Evolutionary conservation across 345 rosid species (phyloP).

Genomic region (Aquilaria yunnanensis): DNA sequence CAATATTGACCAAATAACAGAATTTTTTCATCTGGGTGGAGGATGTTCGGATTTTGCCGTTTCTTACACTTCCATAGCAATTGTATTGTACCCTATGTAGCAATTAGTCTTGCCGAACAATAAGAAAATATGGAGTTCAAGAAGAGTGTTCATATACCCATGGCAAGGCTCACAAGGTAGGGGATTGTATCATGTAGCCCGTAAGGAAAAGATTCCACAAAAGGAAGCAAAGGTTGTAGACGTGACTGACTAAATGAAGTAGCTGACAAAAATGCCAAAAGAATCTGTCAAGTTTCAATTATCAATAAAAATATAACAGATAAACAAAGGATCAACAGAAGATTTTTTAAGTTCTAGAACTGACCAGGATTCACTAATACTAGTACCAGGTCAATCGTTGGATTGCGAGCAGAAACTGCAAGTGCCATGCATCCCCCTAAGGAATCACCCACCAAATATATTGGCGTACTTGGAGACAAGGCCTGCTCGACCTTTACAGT

Average conservation of each 20-base stretch:
- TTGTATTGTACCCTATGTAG: too few relatives aligned
- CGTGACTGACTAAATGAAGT: conserved; percentile 69
- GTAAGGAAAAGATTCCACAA: conserved; percentile 54
- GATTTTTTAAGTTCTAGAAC: conserved; percentile 10
- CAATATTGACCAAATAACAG: too few relatives aligned
- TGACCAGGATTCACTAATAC: conserved; percentile 64
- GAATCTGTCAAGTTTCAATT: conserved; percentile 12
- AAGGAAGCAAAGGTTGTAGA: conserved; percentile 55
- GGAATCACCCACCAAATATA: conserved; percentile 71
- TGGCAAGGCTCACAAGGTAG: conserved; percentile 52
- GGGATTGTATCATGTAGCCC: conserved; percentile 48
- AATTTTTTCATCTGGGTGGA: too few relatives aligned
- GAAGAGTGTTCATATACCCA: conserved; percentile 33
- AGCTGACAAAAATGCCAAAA: conserved; percentile 31
- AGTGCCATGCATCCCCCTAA: conserved; percentile 85
- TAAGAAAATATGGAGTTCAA: neutral
- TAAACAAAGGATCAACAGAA: conserved; percentile 7
- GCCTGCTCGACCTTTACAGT: conserved; percentile 44
- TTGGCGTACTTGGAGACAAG: conserved; percentile 55
- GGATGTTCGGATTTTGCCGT: too few relatives aligned
- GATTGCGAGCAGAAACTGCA: conserved; percentile 64
- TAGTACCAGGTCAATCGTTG: conserved; percentile 51
- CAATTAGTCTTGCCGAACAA: too few relatives aligned
- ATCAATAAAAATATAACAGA: neutral
- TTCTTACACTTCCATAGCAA: too few relatives aligned